Conservation (phyloP, 257 asterid genomes). For the Rauvolfia tetraphylla region DNA sequence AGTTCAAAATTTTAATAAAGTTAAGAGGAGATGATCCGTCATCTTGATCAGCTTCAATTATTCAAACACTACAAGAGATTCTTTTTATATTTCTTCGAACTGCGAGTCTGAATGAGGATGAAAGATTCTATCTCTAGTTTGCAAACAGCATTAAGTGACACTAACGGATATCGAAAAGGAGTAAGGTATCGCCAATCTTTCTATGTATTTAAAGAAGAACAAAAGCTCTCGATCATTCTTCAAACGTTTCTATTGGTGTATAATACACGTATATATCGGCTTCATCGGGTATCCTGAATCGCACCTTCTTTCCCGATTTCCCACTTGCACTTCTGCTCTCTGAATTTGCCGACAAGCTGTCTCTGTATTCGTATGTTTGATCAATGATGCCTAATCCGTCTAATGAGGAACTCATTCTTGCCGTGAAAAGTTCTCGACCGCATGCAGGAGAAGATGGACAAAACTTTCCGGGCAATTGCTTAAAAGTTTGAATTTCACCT, state of each 20-base stretch:
- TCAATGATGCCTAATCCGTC: conserved; percentile 1
- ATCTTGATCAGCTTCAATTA: neutral
- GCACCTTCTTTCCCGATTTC: conserved; percentile 18
- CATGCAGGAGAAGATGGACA: conserved; percentile 12
- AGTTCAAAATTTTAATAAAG: too few species aligned
- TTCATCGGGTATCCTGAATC: conserved; percentile 18
- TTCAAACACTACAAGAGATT: neutral
- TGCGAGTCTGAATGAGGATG: too few species aligned
- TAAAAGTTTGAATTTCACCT: conserved; percentile 15
- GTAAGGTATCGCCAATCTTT: neutral
- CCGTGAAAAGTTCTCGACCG: conserved; percentile 1
- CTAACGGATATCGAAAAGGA: neutral
- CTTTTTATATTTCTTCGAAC: too few species aligned
- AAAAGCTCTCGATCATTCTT: neutral
- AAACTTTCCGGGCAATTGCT: conserved; percentile 5
- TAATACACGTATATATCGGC: conserved; percentile 19
- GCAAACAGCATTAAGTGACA: too few species aligned
- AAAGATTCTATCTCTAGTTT: too few species aligned
- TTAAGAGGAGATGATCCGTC: neutral
- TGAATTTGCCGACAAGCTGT: neutral
- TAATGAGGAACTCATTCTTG: conserved; percentile 4
- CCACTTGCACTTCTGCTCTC: conserved; percentile 4
- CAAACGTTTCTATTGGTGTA: conserved; percentile 10
- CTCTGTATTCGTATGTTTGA: neutral
- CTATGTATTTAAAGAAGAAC: neutral